Conservation (phyloP, 2,329 filamentous ascomycete genomes). For the Sphaerulina vaccinii region DNA sequence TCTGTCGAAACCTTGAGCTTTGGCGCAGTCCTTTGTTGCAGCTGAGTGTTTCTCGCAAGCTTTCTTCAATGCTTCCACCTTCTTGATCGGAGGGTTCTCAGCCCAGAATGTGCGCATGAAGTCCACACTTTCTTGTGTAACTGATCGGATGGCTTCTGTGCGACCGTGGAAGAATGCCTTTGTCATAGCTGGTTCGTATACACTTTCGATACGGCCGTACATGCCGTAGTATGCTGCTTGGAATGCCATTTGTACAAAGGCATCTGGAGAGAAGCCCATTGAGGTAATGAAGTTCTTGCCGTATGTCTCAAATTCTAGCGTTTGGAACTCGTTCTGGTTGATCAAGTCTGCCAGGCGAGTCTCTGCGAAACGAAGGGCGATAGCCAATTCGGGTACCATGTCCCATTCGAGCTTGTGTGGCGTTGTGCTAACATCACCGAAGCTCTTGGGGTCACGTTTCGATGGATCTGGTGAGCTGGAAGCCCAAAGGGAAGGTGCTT, state of each 20-base stretch:
- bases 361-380: constrained; percentile 91
- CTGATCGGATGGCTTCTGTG: constrained; percentile 87
- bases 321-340: constrained; percentile 93
- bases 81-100: constrained; percentile 76
- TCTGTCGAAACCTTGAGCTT: constrained; percentile 85
- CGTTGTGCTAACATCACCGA: constrained; percentile 88
- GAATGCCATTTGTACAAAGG: constrained; percentile 98
- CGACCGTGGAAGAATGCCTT: constrained; percentile 90
- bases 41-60: constrained; percentile 81
- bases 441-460: constrained; percentile 85
- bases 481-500: constrained; percentile 88
- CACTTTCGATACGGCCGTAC: constrained; percentile 89
- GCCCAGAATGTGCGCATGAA: constrained; percentile 96
- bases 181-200: constrained; percentile 98
- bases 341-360: constrained; percentile 91
- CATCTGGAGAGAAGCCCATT: constrained; percentile 94
- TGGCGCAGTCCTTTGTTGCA: constrained; percentile 79
- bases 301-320: constrained; percentile 82
- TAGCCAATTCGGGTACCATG: constrained; percentile 86
- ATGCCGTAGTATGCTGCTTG: constrained; percentile 97
- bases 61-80: constrained; percentile 79
- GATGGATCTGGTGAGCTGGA: constrained; percentile 87
- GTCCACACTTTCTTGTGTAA: constrained; percentile 77
- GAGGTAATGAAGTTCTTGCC: constrained; percentile 98
- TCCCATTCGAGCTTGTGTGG: constrained; percentile 98